Conservation (phyloP, 805 yeast genomes). For the Starmerella riodocensis region DNA sequence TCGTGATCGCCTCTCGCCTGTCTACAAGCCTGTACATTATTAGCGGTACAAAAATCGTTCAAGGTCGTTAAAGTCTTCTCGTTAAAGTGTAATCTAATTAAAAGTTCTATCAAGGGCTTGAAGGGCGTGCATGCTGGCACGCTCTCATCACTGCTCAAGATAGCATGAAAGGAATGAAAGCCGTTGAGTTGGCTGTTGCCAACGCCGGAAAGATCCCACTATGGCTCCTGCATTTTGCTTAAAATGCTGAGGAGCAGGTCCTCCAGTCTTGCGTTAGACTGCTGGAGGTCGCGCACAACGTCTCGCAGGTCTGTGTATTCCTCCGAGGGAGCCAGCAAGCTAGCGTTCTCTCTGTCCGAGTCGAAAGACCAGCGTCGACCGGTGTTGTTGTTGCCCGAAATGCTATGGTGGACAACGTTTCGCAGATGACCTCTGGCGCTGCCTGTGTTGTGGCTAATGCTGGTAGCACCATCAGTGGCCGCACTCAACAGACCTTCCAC, state of each 20-base stretch:
- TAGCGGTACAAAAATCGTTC: too few species aligned
- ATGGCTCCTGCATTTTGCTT: not conserved
- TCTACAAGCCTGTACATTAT: too few species aligned
- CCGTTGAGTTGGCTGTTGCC: too few species aligned
- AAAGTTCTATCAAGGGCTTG: too few species aligned
- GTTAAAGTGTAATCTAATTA: too few species aligned
- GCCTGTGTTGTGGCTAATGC: not conserved
- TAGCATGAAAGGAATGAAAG: too few species aligned
- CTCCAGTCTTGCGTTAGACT: constrained; percentile 11
- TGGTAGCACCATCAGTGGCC: not conserved
- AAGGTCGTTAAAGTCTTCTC: too few species aligned
- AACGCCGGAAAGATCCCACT: not conserved
- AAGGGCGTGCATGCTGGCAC: too few species aligned
- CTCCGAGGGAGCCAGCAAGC: constrained; percentile 5
- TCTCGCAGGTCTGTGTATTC: constrained; percentile 10
- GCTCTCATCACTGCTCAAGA: too few species aligned
- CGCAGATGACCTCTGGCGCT: too few species aligned
- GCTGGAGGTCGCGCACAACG: constrained; percentile 11
- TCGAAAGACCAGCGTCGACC: constrained; percentile 12
- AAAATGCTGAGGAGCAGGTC: constrained; percentile 12
- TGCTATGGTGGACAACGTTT: not conserved
- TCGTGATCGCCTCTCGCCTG: too few species aligned
- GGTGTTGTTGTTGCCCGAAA: not conserved
- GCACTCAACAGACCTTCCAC: constrained; percentile 12
- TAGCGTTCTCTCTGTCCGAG: constrained; percentile 6